Evolutionary conservation across 805 yeast species (phyloP).

Genomic region (Monosporozyma siamensis): DNA sequence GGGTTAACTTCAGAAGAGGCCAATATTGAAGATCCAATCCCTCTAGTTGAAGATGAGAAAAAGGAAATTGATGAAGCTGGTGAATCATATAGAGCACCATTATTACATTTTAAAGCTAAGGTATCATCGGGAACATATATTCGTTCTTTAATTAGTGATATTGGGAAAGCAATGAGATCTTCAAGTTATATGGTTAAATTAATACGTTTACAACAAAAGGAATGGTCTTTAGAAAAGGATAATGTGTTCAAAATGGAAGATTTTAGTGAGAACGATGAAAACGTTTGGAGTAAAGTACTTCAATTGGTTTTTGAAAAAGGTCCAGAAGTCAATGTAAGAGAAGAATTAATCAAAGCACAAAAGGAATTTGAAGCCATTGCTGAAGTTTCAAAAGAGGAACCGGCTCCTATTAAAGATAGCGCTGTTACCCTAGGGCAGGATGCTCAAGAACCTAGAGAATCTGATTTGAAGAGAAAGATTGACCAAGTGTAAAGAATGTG

Average conservation of each 20-base stretch:
- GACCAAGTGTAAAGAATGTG: slow-evolving; percentile 9
- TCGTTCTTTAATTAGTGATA: slow-evolving; percentile 79
- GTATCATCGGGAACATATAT: slow-evolving; percentile 96
- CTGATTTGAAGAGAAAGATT: slow-evolving; percentile 10
- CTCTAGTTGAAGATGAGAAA: slow-evolving; percentile 31
- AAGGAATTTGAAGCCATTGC: slow-evolving; percentile 10
- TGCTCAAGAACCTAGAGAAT: background rate
- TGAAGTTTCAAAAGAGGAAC: slow-evolving; percentile 5
- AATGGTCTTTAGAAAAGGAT: slow-evolving; percentile 67
- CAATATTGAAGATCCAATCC: slow-evolving; percentile 32
- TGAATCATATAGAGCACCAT: slow-evolving; percentile 46
- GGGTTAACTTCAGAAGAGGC: slow-evolving; percentile 34
- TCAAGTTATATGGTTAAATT: slow-evolving; percentile 84
- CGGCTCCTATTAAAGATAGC: background rate
- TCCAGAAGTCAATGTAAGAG: slow-evolving; percentile 32
- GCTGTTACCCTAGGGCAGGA: background rate
- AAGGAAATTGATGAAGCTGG: slow-evolving; percentile 24
- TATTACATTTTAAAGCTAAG: slow-evolving; percentile 60
- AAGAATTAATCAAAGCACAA: slow-evolving; percentile 32
- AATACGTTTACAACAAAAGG: slow-evolving; percentile 65
- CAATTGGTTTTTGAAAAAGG: slow-evolving; percentile 43
- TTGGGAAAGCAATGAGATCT: slow-evolving; percentile 71
- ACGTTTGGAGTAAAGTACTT: slow-evolving; percentile 63
- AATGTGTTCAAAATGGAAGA: slow-evolving; percentile 59
- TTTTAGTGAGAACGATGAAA: slow-evolving; percentile 50